A percentile compares a stretch with the other conserved stretches of the same genome.
Evolutionary conservation across 2,329 filamentous ascomycete species (phyloP).

Genomic region (Fusarium citri): DNA sequence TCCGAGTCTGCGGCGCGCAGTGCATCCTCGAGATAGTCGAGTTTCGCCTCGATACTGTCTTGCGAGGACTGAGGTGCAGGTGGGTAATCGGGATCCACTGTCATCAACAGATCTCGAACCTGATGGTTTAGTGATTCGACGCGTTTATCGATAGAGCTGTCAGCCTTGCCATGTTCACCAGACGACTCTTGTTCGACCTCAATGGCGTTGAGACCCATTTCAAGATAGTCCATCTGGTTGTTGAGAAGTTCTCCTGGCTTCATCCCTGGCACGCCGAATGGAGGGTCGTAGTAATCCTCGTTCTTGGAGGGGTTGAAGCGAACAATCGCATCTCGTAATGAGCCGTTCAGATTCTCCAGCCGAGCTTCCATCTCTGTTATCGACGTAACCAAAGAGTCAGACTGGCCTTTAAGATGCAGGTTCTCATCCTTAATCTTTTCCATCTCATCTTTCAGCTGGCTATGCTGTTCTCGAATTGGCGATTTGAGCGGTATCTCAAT

Average conservation of each 20-base stretch:
- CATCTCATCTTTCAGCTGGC: conserved; percentile 61
- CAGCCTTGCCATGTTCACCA: conserved; percentile 50
- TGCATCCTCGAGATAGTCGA: conserved; percentile 73
- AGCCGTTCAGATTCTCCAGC: conserved; percentile 74
- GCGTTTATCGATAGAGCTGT: conserved; percentile 63
- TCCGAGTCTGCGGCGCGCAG: conserved; percentile 63
- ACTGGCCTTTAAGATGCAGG: conserved; percentile 50
- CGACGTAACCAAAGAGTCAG: conserved; percentile 55
- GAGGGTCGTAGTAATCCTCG: conserved; percentile 58
- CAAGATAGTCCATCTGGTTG: conserved; percentile 76
- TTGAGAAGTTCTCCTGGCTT: conserved; percentile 62
- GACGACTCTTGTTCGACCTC: conserved; percentile 65
- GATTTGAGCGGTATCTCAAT: conserved; percentile 71
- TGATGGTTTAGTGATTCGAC: conserved; percentile 73
- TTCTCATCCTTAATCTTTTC: conserved; percentile 62
- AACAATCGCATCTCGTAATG: conserved; percentile 74
- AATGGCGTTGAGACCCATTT: conserved; percentile 72
- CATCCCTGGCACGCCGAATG: conserved; percentile 48
- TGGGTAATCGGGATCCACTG: conserved; percentile 61
- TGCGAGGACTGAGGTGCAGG: conserved; percentile 69
- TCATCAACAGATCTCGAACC: conserved; percentile 68
- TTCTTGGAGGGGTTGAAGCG: conserved; percentile 69
- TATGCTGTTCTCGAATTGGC: conserved; percentile 65
- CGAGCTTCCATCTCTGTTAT: conserved; percentile 73
- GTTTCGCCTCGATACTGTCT: conserved; percentile 72